These are phyloP conservation scores for Diaporthe sp. DNA, from an alignment of 2,329 filamentous ascomycete species.

Conservation along the genomic window DNA sequence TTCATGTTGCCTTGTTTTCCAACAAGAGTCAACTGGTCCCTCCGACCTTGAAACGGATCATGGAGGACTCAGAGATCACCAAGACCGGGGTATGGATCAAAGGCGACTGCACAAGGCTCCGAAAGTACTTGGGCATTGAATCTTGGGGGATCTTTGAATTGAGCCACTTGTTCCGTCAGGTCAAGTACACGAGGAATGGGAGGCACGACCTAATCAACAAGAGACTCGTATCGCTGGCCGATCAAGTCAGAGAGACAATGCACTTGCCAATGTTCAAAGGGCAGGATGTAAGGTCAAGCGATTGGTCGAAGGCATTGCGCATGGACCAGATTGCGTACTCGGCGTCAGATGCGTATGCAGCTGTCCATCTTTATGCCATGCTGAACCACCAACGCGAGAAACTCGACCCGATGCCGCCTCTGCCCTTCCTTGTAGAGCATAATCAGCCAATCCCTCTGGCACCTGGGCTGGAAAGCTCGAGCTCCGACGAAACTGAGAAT, in stretches of 20 bases:
- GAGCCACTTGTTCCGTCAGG: slow-evolving; percentile 83
- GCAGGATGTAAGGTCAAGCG: slow-evolving; percentile 74
- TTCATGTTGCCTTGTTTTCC: slow-evolving; percentile 80
- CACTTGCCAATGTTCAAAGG: slow-evolving; percentile 83
- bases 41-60: slow-evolving; percentile 77
- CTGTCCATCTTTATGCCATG: slow-evolving; percentile 78
- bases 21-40: slow-evolving; percentile 72
- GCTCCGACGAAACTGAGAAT: slow-evolving; percentile 49
- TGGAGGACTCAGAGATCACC: slow-evolving; percentile 77
- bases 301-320: slow-evolving; percentile 78
- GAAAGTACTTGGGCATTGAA: slow-evolving; percentile 74
- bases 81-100: slow-evolving; percentile 85
- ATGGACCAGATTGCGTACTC: slow-evolving; percentile 79
- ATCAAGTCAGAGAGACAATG: slow-evolving; percentile 79
- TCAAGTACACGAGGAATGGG: slow-evolving; percentile 72
- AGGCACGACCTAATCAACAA: slow-evolving; percentile 74
- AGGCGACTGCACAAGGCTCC: slow-evolving; percentile 78
- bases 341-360: slow-evolving; percentile 87
- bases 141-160: slow-evolving; percentile 81
- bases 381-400: slow-evolving; percentile 77
- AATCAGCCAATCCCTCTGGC: slow-evolving; percentile 72
- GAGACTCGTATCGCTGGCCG: slow-evolving; percentile 73
- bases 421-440: slow-evolving; percentile 77
- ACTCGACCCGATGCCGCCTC: slow-evolving; percentile 78
- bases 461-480: slow-evolving; percentile 53